Evolutionary conservation across 192 early-diverging fungal species (phyloP), one percentile per base, ranked within the genome.

Genomic region (Nowakowskiella sp.): DNA sequence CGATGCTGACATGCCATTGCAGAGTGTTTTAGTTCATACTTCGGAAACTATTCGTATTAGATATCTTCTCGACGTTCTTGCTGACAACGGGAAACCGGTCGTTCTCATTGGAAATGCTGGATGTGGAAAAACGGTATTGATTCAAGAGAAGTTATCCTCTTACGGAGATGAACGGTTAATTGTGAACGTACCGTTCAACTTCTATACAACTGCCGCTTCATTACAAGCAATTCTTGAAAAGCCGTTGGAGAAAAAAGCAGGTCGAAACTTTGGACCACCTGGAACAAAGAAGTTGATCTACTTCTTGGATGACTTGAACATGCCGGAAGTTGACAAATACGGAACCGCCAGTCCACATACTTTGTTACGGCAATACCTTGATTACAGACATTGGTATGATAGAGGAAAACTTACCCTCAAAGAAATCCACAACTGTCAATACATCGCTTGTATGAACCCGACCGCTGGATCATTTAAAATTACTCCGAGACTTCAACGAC

Each of bases 271-370:
- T 53, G 80, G 78, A 19, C 80, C 80, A 13, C 78, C 78, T 2
- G 80, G 80, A 3, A 72, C 63, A 9, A 79, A 73, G 58, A 82
- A 82, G 55, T 53, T 82, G 42, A 79, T 82, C 49, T 82, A 82
- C 58, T 81, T 82, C 66, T 44, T 82, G 36, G 80, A 82, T 58
- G 80, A 82, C 54, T 61, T 82, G 10, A 82, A 82, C 61, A 82
- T 82, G 80, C 80, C 80, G 4, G 80, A 82, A 52, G 80, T 82
- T 8, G 80, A 82, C 65, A 81, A 81, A 45, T 82, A 82, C 49
- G 80, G 80, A 36, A 82, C 80, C 16, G 80, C 78, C 4, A 64
- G 65, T 27, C 74, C 78, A 2, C 77, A 80, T 49, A 81, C 80
- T 0, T 60, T 82, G 6, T 61, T 82, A n/a, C 53, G 80, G 34